Evolutionary conservation across 2,329 filamentous ascomycete genomes (phyloP).

Genomic region (Rosellinia necatrix): DNA sequence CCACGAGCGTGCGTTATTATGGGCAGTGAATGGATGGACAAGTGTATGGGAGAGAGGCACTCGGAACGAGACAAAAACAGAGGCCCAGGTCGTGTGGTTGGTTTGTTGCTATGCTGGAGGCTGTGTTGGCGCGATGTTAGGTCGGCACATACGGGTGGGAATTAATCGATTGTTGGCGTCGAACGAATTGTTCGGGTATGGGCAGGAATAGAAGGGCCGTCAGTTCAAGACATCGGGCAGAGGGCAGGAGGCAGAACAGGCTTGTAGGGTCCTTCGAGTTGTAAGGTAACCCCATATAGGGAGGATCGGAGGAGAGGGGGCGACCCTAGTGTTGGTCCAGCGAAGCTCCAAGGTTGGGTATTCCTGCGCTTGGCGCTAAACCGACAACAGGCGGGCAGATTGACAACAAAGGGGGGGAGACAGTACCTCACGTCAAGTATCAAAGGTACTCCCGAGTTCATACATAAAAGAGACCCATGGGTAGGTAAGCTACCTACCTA

Average conservation of each 20-base stretch:
- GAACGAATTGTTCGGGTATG: constrained; percentile 17
- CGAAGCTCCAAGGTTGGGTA: constrained; percentile 6
- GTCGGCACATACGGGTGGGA: constrained; percentile 9
- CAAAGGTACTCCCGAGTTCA: too few species aligned
- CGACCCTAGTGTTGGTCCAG: constrained; percentile 12
- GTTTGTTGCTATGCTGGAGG: constrained; percentile 6
- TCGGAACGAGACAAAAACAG: constrained; percentile 16
- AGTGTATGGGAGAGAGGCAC: constrained; percentile 17
- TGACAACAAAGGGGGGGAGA: not conserved
- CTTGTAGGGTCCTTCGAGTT: constrained; percentile 17
- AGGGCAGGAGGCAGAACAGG: constrained; percentile 20
- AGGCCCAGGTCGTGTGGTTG: constrained; percentile 4
- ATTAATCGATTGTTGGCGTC: constrained; percentile 17
- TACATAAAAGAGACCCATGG: too few species aligned
- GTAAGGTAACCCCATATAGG: constrained; percentile 14
- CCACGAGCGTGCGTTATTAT: constrained; percentile 26
- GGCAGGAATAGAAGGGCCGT: constrained; percentile 17
- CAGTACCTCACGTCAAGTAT: not conserved
- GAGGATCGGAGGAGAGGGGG: constrained; percentile 26
- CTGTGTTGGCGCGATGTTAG: constrained; percentile 7
- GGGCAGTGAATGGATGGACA: constrained; percentile 7
- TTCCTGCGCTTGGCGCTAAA: constrained; percentile 7
- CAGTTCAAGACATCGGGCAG: constrained; percentile 23
- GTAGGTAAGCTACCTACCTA: too few species aligned
- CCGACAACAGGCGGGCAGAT: not conserved